Conservation (phyloP, 2,329 filamentous ascomycete genomes). For the Coleophoma cylindrospora region DNA sequence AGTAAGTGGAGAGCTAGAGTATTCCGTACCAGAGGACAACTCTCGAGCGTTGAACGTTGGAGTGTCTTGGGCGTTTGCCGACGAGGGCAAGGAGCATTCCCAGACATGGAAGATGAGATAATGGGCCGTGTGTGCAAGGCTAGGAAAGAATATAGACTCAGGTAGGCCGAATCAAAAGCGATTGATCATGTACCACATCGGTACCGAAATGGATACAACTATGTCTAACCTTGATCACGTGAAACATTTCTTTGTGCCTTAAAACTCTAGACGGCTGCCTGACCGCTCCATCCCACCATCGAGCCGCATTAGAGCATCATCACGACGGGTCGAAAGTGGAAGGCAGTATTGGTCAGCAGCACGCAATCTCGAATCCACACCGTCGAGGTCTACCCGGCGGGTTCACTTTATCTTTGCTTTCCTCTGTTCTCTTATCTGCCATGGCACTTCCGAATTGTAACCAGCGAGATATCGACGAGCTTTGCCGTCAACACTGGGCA, state of each 20-base stretch:
- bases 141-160: too few species aligned
- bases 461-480: too few species aligned
- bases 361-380: neutral
- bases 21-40: constrained; percentile 64
- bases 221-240: too few species aligned
- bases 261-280: too few species aligned
- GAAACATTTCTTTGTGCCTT: too few species aligned
- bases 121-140: neutral
- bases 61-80: constrained; percentile 48
- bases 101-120: constrained; percentile 29
- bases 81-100: constrained; percentile 14
- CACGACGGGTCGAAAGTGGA: too few species aligned
- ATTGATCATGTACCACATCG: too few species aligned
- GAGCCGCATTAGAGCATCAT: neutral
- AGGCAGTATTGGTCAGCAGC: neutral
- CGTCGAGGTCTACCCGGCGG: neutral
- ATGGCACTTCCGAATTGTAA: neutral
- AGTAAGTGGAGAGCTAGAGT: constrained; percentile 64
- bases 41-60: constrained; percentile 64
- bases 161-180: too few species aligned
- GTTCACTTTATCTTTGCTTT: too few species aligned
- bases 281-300: too few species aligned
- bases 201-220: too few species aligned
- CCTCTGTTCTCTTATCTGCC: neutral
- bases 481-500: neutral